Percentiles rank a stretch among this genome's conserved stretches.
Conservation (phyloP, 805 yeast species). For the Cyberlindnera bimundalis region DNA sequence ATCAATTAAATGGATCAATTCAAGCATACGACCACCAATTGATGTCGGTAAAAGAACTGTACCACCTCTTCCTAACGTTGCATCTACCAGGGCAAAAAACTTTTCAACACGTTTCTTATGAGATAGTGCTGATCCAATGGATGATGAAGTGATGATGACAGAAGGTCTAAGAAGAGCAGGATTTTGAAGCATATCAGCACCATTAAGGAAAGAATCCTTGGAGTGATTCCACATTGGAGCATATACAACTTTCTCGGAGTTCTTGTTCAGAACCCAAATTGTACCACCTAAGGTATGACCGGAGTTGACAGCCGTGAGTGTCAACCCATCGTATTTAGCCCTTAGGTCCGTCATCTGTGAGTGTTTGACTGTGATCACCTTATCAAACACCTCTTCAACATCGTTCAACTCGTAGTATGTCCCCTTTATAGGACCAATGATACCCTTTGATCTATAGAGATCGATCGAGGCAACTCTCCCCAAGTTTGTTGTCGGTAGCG, state of each 20-base stretch:
- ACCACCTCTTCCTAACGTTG: slow-evolving; percentile 70
- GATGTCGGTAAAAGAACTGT: slow-evolving; percentile 82
- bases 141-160: slow-evolving; percentile 72
- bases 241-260: slow-evolving; percentile 77
- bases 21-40: slow-evolving; percentile 76
- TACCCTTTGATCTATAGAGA: slow-evolving; percentile 64
- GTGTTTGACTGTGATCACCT: slow-evolving; percentile 64
- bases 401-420: slow-evolving; percentile 64
- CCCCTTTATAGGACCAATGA: slow-evolving; percentile 65
- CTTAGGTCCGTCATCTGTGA: slow-evolving; percentile 68
- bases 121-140: slow-evolving; percentile 59
- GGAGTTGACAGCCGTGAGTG: slow-evolving; percentile 79
- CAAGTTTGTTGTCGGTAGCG: slow-evolving; percentile 83
- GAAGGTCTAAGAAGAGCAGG: slow-evolving; percentile 76
- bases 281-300: slow-evolving; percentile 96
- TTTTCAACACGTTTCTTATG: slow-evolving; percentile 62
- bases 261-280: slow-evolving; percentile 73
- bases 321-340: slow-evolving; percentile 56
- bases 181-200: slow-evolving; percentile 58
- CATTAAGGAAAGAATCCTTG: slow-evolving; percentile 75
- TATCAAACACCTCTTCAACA: slow-evolving; percentile 77
- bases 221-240: slow-evolving; percentile 97
- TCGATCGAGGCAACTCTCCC: slow-evolving; percentile 89
- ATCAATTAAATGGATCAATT: slow-evolving; percentile 71
- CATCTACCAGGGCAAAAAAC: slow-evolving; percentile 59